Base-by-base conservation (phyloP, 177 flowering plant species). In the Vitis hybrid region DNA sequence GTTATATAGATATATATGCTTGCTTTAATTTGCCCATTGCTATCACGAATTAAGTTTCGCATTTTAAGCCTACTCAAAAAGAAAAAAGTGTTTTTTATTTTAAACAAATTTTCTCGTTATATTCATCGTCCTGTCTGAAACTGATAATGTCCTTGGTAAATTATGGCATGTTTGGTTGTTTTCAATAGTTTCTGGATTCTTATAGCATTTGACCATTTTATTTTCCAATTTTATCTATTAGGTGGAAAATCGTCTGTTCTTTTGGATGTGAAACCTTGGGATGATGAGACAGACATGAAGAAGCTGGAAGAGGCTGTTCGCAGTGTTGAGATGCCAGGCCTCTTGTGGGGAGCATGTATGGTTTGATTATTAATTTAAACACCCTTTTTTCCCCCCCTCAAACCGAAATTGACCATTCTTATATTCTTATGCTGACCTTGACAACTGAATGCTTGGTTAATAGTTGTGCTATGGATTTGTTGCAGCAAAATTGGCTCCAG, bases 221-320 rank as follows among this genome's bases (percentile, higher is more conserved):
- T 62, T 57, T 4, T 33, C 67, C 2, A 55, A 19, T 10, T 29
- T 10, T 19, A 59, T 61, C 20, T 13, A 67, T 5, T 45, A 90
- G 98, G 97, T 79, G 99, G 97, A 10, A 96, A 96, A 68, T 96
- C 99, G 31, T 96, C 98, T 10, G 89, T 92, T 75, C 91, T 95
- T 48, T 11, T 95, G 89, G 99, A 96, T 77, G 87, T 93, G 53
- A 96, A 96, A 72, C 98, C 99, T 12, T 96, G 99, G 97, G 97
- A 93, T 77, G 98, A 93, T 76, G 98, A 93, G 79, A 93, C 97
- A 1, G 98, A 93, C 89, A 93, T 95, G 97, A 87, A 89, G 84
- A 90, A 90, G 84, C 79, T 93, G 51, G 98, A 96, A 79, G 97
- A 96, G 86, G 79, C 81, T 67, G 97, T 95, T 58, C 89, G 98